phyloP scores from a whole-genome alignment of 2,329 filamentous ascomycete species.

The Penicillium sp. region DNA sequence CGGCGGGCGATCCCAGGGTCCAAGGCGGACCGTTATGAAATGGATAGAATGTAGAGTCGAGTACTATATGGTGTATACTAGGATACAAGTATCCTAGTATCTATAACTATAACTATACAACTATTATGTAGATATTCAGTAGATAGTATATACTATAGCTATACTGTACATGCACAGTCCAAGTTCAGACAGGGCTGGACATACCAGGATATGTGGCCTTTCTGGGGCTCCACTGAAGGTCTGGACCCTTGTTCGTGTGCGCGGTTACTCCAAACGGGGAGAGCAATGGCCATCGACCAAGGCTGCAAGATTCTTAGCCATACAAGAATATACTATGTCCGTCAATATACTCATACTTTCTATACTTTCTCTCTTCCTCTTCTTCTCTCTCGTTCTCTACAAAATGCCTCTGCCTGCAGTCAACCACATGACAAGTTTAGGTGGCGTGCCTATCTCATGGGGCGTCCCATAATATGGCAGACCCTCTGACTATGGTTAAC shows the following conservation, averaged over 20 bases:
- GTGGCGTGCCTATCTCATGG: not conserved
- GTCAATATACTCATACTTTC: no score
- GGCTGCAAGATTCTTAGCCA: not conserved
- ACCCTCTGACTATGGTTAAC: no score
- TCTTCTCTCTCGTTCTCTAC: not conserved
- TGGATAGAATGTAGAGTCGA: no score
- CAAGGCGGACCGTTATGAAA: not conserved
- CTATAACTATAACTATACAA: no score
- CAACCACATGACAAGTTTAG: not conserved
- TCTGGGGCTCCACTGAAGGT: constrained; percentile 13
- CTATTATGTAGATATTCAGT: no score
- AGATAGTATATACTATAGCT: no score
- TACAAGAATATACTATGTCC: no score
- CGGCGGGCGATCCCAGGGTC: not conserved
- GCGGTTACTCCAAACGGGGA: constrained; percentile 13
- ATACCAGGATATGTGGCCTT: not conserved
- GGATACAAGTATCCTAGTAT: no score
- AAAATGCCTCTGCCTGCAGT: not conserved
- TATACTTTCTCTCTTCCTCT: no score
- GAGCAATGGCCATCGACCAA: not conserved
- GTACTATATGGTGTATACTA: no score
- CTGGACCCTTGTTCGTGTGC: constrained; percentile 23
- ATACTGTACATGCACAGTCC: no score
- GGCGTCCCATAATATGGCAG: not conserved
- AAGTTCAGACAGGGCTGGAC: no score